Evolutionary conservation across 805 yeast species (phyloP).

Genomic region (Zygoascus bituminiphila): DNA sequence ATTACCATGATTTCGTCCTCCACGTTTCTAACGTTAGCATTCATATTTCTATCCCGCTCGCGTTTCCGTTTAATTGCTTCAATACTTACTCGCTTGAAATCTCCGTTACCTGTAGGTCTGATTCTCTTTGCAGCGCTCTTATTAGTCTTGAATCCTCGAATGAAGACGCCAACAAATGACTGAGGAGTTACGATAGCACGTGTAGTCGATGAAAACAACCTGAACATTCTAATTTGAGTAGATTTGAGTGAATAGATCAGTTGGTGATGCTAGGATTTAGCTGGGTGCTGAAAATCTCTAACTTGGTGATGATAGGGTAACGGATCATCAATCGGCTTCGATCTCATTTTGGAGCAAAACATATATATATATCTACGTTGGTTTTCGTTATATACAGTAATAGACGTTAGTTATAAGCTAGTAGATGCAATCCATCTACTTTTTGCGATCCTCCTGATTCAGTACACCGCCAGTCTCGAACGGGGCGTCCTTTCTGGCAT

Average conservation of each 20-base stretch:
- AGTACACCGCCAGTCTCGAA: slow-evolving; percentile 42
- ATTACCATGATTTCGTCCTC: slow-evolving; percentile 90
- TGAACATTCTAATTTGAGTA: background rate
- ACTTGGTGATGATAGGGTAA: background rate
- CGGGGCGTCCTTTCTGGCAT: slow-evolving; percentile 85
- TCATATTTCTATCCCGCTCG: background rate
- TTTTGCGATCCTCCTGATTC: slow-evolving; percentile 8
- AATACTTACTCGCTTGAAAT: slow-evolving; percentile 41
- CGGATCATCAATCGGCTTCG: too few species aligned
- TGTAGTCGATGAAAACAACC: background rate
- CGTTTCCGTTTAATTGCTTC: background rate
- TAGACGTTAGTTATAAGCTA: background rate
- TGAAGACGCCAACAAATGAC: background rate
- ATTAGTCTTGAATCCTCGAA: slow-evolving; percentile 48
- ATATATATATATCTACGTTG: too few species aligned
- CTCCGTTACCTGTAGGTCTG: slow-evolving; percentile 63
- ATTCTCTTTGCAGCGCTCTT: slow-evolving; percentile 84
- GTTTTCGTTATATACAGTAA: background rate
- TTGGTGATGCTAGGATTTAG: too few species aligned
- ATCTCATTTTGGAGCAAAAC: too few species aligned
- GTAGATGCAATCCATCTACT: background rate
- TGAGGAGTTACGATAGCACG: background rate
- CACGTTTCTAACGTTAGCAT: slow-evolving; percentile 39
- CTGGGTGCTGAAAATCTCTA: background rate
- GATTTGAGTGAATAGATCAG: background rate